A percentile compares a stretch with the other conserved stretches of the same genome.
These are phyloP conservation scores for Holtermannia corniformis DNA, from an alignment of 768 basidiomycete genomes.

Conservation along the genomic window DNA sequence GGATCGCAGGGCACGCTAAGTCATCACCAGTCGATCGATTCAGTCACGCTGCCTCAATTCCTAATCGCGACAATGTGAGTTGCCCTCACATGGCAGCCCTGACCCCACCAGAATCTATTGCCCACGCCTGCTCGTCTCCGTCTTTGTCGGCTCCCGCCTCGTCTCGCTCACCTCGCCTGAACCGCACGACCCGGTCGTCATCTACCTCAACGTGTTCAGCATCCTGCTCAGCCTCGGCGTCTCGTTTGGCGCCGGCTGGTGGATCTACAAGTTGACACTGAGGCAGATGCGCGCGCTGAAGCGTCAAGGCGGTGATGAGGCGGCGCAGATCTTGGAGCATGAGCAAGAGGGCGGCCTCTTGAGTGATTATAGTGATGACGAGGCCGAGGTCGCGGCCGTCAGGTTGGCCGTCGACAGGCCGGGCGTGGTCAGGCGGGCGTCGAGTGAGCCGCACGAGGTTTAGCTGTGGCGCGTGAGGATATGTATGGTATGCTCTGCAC, in stretches of 20 bases:
- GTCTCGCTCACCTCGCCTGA: conserved; percentile 25
- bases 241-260: conserved; percentile 25
- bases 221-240: conserved; percentile 25
- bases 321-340: background rate
- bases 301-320: conserved; percentile 6
- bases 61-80: conserved; percentile 38
- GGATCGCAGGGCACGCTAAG: background rate
- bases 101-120: conserved; percentile 16
- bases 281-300: conserved; percentile 35
- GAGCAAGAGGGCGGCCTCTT: background rate
- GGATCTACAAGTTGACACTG: conserved; percentile 37
- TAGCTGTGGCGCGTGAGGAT: background rate
- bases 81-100: background rate
- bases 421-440: background rate
- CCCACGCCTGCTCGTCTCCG: conserved; percentile 36
- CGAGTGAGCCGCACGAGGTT: background rate
- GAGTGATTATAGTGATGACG: background rate
- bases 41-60: conserved; percentile 35
- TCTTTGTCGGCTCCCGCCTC: conserved; percentile 41
- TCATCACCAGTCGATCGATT: conserved; percentile 34
- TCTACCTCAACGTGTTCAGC: conserved; percentile 37
- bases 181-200: conserved; percentile 24
- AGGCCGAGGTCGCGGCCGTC: background rate
- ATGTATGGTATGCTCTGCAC: too few species aligned
- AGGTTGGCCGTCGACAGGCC: background rate